These are phyloP conservation scores for Cucurbita maxima DNA, from an alignment of 306 rosid species.

Conservation along the genomic window DNA sequence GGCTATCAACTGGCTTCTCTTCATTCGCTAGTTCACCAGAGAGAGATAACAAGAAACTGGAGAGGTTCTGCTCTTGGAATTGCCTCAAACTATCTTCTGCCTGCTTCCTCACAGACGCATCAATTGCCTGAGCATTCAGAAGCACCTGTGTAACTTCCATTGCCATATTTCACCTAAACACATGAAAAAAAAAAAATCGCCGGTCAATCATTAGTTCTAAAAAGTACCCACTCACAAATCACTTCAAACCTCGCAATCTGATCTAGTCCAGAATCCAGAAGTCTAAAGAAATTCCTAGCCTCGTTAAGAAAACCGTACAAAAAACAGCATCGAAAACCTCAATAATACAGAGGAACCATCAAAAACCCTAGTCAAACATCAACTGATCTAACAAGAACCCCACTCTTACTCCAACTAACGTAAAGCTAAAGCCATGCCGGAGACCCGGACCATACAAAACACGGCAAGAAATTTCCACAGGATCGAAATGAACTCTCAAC, in stretches of 20 bases:
- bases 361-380: neutral
- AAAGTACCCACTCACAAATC: neutral
- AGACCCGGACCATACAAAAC: neutral
- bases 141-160: slow-evolving; percentile 85
- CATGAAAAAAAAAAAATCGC: neutral
- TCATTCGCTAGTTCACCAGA: slow-evolving; percentile 85
- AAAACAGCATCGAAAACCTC: neutral
- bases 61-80: slow-evolving; percentile 86
- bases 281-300: neutral
- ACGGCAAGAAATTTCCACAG: neutral
- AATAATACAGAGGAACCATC: neutral
- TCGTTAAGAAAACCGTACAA: neutral
- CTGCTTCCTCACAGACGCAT: slow-evolving; percentile 52
- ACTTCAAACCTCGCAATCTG: neutral
- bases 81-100: slow-evolving; percentile 76
- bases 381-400: neutral
- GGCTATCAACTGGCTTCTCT: slow-evolving; percentile 77
- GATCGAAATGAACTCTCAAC: neutral
- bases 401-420: neutral
- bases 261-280: neutral
- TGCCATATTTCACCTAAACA: slow-evolving; percentile 32
- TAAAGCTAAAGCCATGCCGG: neutral
- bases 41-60: slow-evolving; percentile 68
- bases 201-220: neutral
- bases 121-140: slow-evolving; percentile 85